Percentiles rank a stretch among this genome's conserved stretches.
Evolutionary conservation across 2,329 filamentous ascomycete species (phyloP).

Genomic region (Aspergillus caelatus): DNA sequence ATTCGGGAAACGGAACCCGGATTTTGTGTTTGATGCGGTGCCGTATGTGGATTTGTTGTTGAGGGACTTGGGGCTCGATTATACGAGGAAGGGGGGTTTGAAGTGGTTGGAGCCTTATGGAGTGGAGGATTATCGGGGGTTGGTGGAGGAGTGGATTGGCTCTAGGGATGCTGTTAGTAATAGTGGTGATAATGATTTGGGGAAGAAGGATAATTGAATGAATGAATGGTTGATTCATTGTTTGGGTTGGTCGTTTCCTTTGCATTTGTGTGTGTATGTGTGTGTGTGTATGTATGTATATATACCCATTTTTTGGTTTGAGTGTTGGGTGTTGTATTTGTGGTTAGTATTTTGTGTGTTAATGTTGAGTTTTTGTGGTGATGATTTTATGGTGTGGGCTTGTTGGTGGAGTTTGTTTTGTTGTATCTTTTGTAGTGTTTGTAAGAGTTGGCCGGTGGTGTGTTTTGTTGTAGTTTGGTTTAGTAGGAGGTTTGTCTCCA

Average conservation of each 20-base stretch:
- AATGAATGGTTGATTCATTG: neutral
- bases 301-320: neutral
- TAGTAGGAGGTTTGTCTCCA: too few species aligned
- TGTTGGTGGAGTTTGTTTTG: too few species aligned
- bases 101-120: slow-evolving; percentile 43
- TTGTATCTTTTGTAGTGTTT: too few species aligned
- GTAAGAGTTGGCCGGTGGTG: too few species aligned
- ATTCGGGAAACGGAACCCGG: slow-evolving; percentile 57
- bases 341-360: neutral
- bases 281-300: neutral
- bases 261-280: too few species aligned
- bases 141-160: slow-evolving; percentile 45
- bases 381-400: too few species aligned
- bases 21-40: slow-evolving; percentile 75
- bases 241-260: too few species aligned
- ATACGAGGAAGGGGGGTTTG: slow-evolving; percentile 36
- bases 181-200: too few species aligned
- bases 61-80: slow-evolving; percentile 64
- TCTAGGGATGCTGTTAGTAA: neutral
- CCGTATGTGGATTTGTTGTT: slow-evolving; percentile 73
- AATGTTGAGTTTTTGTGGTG: too few species aligned
- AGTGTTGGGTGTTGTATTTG: neutral
- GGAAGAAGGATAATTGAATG: slow-evolving; percentile 2
- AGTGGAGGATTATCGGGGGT: slow-evolving; percentile 42
- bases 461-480: too few species aligned